Conservation (phyloP, 2,329 filamentous ascomycete species). For the Colletotrichum sp. region DNA sequence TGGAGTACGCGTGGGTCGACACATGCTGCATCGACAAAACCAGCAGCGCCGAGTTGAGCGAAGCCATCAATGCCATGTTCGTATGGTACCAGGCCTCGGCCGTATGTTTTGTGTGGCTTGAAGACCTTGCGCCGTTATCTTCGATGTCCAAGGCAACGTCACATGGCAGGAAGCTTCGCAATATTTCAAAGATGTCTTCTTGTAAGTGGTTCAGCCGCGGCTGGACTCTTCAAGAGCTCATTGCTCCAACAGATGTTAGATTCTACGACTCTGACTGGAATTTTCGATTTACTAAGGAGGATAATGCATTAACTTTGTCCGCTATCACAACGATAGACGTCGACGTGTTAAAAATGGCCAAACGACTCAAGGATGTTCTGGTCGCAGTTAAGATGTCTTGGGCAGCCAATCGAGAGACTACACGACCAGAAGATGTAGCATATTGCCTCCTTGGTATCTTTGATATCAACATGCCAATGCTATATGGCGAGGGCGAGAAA, state of each 20-base stretch:
- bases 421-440: conserved; percentile 26
- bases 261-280: conserved; percentile 23
- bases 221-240: conserved; percentile 27
- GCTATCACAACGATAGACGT: background rate
- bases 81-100: conserved; percentile 25
- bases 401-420: conserved; percentile 28
- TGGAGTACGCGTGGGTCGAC: background rate
- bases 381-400: conserved; percentile 32
- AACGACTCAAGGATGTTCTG: background rate
- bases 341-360: background rate
- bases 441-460: conserved; percentile 33
- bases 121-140: conserved; percentile 9
- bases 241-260: conserved; percentile 17
- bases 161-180: no score
- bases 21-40: conserved; percentile 32
- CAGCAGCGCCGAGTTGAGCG: conserved; percentile 27
- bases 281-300: conserved; percentile 7
- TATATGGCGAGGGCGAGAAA: conserved; percentile 31
- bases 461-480: conserved; percentile 29
- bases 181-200: no score
- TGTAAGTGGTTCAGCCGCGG: conserved; percentile 25
- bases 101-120: conserved; percentile 25
- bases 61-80: conserved; percentile 26
- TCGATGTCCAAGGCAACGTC: no score
- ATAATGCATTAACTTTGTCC: background rate